Evolutionary conservation across 2,329 filamentous ascomycete species (phyloP).

Genomic region (Aspergillus arachidicola): DNA sequence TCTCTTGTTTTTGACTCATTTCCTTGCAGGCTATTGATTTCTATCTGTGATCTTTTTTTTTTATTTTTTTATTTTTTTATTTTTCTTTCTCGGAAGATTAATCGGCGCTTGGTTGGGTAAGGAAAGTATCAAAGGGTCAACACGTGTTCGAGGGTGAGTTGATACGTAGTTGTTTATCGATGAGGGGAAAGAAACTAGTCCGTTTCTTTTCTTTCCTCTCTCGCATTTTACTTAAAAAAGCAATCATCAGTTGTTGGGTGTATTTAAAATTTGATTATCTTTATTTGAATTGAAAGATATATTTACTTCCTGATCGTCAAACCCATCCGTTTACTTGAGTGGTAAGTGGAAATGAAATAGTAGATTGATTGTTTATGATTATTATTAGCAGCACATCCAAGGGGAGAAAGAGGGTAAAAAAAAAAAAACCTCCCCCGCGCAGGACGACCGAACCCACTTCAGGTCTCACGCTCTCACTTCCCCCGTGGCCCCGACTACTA

Average conservation of each 20-base stretch:
- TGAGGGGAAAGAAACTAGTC: slow-evolving; percentile 1
- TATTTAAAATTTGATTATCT: not conserved
- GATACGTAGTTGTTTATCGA: not conserved
- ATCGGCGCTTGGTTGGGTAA: not conserved
- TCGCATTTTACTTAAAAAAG: not conserved
- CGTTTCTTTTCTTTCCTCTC: not conserved
- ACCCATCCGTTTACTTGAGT: not conserved
- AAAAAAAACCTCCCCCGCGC: not conserved
- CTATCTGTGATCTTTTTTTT: not conserved
- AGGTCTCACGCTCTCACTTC: not conserved
- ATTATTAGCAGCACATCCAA: not conserved
- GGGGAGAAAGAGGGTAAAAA: not conserved
- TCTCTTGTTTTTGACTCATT: not conserved
- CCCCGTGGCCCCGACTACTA: not conserved
- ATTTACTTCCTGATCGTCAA: not conserved
- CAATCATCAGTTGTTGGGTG: not conserved
- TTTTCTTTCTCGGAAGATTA: slow-evolving; percentile 4
- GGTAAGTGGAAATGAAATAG: not conserved
- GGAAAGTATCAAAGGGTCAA: not conserved
- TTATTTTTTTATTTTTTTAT: not conserved
- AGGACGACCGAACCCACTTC: slow-evolving; percentile 3
- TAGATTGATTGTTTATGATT: not conserved
- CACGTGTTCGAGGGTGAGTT: slow-evolving; percentile 1
- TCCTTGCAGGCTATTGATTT: slow-evolving; percentile 1
- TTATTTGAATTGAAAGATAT: not conserved